These are phyloP conservation scores for Syncephalastrum sp. DNA, from an alignment of 371 early-diverging fungal species.

Conservation along the genomic window DNA sequence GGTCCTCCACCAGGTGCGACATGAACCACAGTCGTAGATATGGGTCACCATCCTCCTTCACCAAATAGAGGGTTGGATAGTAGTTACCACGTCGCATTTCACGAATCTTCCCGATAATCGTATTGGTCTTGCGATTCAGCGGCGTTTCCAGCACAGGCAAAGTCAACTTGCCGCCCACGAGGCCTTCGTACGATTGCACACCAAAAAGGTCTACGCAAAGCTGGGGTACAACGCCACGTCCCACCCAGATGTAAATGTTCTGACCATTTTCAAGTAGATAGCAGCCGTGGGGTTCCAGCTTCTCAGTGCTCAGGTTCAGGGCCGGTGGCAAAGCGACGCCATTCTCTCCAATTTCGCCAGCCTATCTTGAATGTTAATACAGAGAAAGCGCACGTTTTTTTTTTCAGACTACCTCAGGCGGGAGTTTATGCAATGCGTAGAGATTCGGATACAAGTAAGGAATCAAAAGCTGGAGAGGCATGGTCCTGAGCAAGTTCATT, in stretches of 20 bases:
- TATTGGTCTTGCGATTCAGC: conserved; percentile 58
- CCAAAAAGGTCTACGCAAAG: conserved; percentile 71
- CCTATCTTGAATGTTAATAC: conserved; percentile 20
- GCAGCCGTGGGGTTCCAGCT: conserved; percentile 79
- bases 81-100: conserved; percentile 61
- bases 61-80: conserved; percentile 69
- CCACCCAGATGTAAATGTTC: conserved; percentile 89
- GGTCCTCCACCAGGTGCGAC: conserved; percentile 88
- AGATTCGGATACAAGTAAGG: conserved; percentile 76
- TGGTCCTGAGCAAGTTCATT: conserved; percentile 71
- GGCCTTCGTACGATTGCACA: conserved; percentile 56
- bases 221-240: conserved; percentile 75
- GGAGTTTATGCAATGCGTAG: conserved; percentile 85
- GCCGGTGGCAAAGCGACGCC: conserved; percentile 71
- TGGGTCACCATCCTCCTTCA: conserved; percentile 95
- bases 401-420: conserved; percentile 53
- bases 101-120: conserved; percentile 57
- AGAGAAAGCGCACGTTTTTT: conserved; percentile 4
- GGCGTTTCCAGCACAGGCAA: conserved; percentile 58
- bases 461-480: conserved; percentile 78
- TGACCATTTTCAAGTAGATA: conserved; percentile 84
- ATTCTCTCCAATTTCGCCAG: conserved; percentile 57
- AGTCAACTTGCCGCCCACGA: conserved; percentile 64
- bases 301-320: conserved; percentile 83
- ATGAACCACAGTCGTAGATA: conserved; percentile 80